These are phyloP conservation scores for Paramecium bursaria DNA, from an alignment of 73 alveolate genomes.

Conservation along the genomic window DNA sequence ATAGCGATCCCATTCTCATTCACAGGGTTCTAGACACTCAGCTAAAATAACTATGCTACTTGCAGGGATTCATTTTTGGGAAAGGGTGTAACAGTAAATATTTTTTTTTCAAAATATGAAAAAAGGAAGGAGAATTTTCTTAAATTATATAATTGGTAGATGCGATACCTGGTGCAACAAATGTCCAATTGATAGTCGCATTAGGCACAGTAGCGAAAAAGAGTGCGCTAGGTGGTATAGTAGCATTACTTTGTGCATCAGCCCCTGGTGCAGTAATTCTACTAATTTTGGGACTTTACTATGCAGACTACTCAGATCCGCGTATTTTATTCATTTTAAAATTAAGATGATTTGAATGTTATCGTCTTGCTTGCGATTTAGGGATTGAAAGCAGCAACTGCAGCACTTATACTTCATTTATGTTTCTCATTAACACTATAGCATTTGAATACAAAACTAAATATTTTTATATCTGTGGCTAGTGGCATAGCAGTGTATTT, in stretches of 20 bases:
- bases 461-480: neutral
- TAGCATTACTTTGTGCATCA: too few relatives aligned
- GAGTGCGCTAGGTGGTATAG: too few relatives aligned
- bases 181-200: conserved; percentile 22
- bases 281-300: too few relatives aligned
- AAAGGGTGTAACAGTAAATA: conserved; percentile 25
- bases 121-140: conserved; percentile 3
- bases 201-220: conserved; percentile 27
- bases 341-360: too few relatives aligned
- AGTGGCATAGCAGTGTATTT: neutral
- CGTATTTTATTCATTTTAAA: too few relatives aligned
- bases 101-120: too few relatives aligned
- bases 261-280: too few relatives aligned
- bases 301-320: too few relatives aligned
- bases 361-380: conserved; percentile 26
- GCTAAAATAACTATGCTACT: conserved; percentile 4
- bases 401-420: conserved; percentile 15
- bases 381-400: conserved; percentile 26
- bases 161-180: conserved; percentile 34
- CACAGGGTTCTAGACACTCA: neutral
- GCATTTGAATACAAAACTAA: neutral
- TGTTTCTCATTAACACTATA: conserved; percentile 1
- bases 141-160: neutral
- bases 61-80: conserved; percentile 15
- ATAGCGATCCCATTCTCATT: conserved; percentile 7